A percentile compares a stretch with the other conserved stretches of the same genome.
These are phyloP conservation scores for Aphanomyces euteiches DNA, from an alignment of 352 stramenopile genomes.

Conservation along the genomic window DNA sequence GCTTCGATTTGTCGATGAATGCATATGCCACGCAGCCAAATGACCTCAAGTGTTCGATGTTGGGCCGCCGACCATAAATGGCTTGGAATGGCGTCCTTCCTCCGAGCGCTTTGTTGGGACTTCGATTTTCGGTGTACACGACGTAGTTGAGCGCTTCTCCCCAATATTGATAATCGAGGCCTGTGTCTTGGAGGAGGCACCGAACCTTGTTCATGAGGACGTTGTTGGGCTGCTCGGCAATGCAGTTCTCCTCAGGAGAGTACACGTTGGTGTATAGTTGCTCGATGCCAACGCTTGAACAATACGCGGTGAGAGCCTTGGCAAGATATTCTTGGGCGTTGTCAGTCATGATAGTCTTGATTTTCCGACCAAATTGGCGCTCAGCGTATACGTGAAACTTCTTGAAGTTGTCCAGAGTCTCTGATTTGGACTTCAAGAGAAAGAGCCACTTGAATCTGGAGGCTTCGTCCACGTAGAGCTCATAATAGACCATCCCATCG, in stretches of 20 bases:
- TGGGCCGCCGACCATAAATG: conserved; percentile 12
- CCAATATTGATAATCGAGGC: conserved; percentile 1
- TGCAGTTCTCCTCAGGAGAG: conserved; percentile 8
- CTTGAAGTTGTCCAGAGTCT: conserved; percentile 30
- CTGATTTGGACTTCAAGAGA: conserved; percentile 33
- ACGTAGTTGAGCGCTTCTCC: conserved; percentile 18
- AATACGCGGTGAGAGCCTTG: no score
- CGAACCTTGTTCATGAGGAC: conserved; percentile 10
- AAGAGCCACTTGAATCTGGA: conserved; percentile 31
- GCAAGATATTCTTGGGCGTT: no score
- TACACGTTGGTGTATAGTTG: conserved; percentile 9
- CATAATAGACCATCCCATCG: conserved; percentile 25
- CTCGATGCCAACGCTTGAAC: no score
- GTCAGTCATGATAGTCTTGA: conserved; percentile 31
- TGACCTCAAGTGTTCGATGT: conserved; percentile 26
- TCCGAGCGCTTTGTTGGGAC: conserved; percentile 4
- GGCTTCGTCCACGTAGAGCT: conserved; percentile 35
- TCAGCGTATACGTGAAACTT: conserved; percentile 24
- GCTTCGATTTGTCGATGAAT: conserved; percentile 25
- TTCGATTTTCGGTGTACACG: conserved; percentile 15
- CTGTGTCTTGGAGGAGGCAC: background rate
- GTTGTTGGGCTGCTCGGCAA: conserved; percentile 18
- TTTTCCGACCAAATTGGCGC: background rate
- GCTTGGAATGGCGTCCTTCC: conserved; percentile 21
- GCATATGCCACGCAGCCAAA: conserved; percentile 32